Evolutionary conservation across 106 monocot genomes (phyloP), one percentile per base, ranked within the genome.

Genomic region (Chionographis japonica): DNA sequence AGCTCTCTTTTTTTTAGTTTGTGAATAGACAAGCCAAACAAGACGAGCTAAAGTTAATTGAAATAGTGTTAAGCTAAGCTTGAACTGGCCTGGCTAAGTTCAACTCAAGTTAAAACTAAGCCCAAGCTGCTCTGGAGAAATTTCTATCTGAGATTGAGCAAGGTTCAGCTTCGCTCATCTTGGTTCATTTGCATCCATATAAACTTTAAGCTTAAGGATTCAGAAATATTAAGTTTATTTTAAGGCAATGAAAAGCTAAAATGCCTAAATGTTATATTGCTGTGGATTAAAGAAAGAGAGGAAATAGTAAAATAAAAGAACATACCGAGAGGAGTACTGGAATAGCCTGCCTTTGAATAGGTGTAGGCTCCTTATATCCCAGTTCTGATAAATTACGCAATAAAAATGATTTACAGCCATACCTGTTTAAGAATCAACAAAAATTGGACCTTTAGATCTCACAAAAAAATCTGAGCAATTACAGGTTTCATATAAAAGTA

Each of bases 301-400:
- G 54, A 51, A 9, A 70, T 19, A 49, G 63, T 49, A 1, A 52
- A 60, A 63, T 51, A 60, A 46, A 79, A 63, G 43, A 35, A 63
- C 84, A 74, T 84, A 98, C 98, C 4, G 90, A 90, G 15, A 98
- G 93, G 37, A 98, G 83, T 68, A 85, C 69, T 69, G 93, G 93
- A 80, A 98, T 93, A 67, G 92, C 87, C 80, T 98, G 98, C 66
- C 90, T 83, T 84, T 98, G 98, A 72, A 98, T 98, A 66, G 98
- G 93, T 68, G 98, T 93, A 60, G 98, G 98, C 36, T 98, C 93
- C 69, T 90, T 78, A 65, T 85, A 93, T 46, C 87, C 93, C 66
- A 80, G 85, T 63, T 75, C 87, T 35, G 61, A 65, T 52, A 98
- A 77, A 79, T 93, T 90, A 14, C 57, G 82, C 50, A 90, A 79